Base-by-base conservation (phyloP, 2,329 filamentous ascomycete species). In the Pseudogymnoascus sp. region DNA sequence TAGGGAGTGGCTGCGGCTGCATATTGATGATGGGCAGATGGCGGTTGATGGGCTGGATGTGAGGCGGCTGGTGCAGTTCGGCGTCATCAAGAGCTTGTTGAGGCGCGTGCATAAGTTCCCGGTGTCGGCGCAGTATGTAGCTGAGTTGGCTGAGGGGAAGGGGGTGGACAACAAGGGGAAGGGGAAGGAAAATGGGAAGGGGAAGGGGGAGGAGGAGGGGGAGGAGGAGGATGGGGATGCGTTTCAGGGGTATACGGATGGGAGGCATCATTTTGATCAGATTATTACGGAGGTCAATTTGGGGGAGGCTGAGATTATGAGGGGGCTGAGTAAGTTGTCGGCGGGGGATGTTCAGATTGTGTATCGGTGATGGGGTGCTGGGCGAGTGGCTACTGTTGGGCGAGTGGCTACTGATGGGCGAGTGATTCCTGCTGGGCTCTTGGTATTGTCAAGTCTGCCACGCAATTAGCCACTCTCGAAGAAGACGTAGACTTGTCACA, bases 71-170 rank as follows among this genome's bases (percentile, higher is more conserved):
- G 91, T 97, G 67, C 96, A 96, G 64, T 99, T 97, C 71, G 95
- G 93, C 64, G 84, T 97, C 64, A 96, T 97, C 74, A 97, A 97
- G 77, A 93, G 93, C 15, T 90, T 96, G 68, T 77, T 99, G 23
- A 97, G 97, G 75, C 86, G 95, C 35, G 88, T 97, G 42, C 91
- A 97, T 77, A 96, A 95, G 74, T 96, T 96, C 73, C 89, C 91
- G 29, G 84, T 96, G 1, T 86, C 83, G 3, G 85, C 85, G 70
- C 82, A 85, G 72, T 84, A 86, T 68, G 75, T 88, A 21, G 78
- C 82, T 7, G 77, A 78, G 2, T 72, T 86, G 62, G 84, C 83
- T 1, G 81, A 82, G 40, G 83, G 83, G 1, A 78, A 82, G 70
- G 79, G 53, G 35, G 59, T 33, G 33, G 60, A 31, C 40, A 21